phyloP scores from a whole-genome alignment of 2,329 filamentous ascomycete genomes.

The Epichloe amarillans region DNA sequence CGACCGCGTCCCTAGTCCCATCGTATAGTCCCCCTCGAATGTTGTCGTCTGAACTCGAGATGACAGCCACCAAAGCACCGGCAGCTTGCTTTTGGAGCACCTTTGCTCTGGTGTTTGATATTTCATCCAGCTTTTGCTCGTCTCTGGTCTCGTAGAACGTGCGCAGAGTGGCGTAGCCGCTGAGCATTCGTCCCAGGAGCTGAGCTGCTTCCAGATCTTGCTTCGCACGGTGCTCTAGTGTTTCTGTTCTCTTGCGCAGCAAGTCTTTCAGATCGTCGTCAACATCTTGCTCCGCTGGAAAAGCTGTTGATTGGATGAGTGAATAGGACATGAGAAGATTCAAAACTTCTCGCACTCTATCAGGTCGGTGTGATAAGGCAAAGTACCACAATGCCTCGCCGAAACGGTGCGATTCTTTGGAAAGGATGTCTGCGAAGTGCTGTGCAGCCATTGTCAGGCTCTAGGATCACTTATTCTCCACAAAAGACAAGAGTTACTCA shows the following conservation, averaged over 20 bases:
- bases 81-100: conserved; percentile 56
- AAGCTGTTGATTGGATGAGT: conserved; percentile 70
- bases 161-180: conserved; percentile 82
- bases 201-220: conserved; percentile 71
- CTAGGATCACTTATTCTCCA: not conserved
- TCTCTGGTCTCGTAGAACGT: conserved; percentile 87
- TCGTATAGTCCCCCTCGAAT: conserved; percentile 88
- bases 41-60: conserved; percentile 75
- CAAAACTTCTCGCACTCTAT: conserved; percentile 73
- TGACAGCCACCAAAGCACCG: conserved; percentile 64
- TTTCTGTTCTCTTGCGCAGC: conserved; percentile 56
- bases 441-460: conserved; percentile 14
- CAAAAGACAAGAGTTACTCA: conserved; percentile 27
- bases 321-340: conserved; percentile 81
- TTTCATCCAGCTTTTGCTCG: conserved; percentile 15
- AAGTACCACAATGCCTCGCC: conserved; percentile 86
- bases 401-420: conserved; percentile 60
- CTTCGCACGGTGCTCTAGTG: conserved; percentile 57
- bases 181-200: conserved; percentile 72
- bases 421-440: conserved; percentile 68
- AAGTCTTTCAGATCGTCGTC: conserved; percentile 60
- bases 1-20: conserved; percentile 62
- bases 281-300: conserved; percentile 56
- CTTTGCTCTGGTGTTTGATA: conserved; percentile 30
- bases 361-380: conserved; percentile 63